Evolutionary conservation across 108 stramenopile genomes (phyloP).

Genomic region (Skeletonema tropicum): DNA sequence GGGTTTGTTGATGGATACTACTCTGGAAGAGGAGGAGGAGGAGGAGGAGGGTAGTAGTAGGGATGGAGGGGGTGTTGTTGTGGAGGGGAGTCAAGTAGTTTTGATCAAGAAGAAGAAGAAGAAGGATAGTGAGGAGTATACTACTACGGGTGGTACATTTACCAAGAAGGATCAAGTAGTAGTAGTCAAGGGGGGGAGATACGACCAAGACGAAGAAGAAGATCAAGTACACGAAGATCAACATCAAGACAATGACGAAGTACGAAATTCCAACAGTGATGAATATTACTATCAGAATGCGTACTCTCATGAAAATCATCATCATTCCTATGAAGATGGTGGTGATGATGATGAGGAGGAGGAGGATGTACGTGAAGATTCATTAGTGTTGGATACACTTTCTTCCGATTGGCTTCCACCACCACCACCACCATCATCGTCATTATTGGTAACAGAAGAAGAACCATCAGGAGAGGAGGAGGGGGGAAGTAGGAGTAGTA

Average conservation of each 20-base stretch:
- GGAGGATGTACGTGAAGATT: constrained; percentile 2
- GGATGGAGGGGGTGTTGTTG: too few species aligned
- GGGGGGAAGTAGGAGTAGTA: neutral
- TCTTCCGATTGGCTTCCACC: neutral
- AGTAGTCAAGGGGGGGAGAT: too few species aligned
- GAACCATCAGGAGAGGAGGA: neutral
- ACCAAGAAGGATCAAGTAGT: too few species aligned
- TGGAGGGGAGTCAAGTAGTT: neutral
- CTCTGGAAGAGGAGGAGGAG: too few species aligned
- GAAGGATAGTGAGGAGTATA: neutral
- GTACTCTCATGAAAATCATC: neutral
- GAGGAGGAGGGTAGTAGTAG: too few species aligned
- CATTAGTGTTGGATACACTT: neutral
- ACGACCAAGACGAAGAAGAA: too few species aligned
- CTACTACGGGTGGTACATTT: too few species aligned
- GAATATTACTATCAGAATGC: neutral
- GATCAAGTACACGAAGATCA: too few species aligned
- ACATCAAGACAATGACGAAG: too few species aligned
- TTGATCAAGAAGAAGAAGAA: neutral
- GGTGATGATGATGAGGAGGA: neutral
- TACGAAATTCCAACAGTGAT: too few species aligned
- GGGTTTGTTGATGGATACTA: neutral
- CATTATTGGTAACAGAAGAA: neutral
- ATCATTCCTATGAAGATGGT: neutral
- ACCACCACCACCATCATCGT: too few species aligned